Evolutionary conservation across 371 early-diverging fungal species (phyloP).

Genomic region (Syncephalastrum monosporum): DNA sequence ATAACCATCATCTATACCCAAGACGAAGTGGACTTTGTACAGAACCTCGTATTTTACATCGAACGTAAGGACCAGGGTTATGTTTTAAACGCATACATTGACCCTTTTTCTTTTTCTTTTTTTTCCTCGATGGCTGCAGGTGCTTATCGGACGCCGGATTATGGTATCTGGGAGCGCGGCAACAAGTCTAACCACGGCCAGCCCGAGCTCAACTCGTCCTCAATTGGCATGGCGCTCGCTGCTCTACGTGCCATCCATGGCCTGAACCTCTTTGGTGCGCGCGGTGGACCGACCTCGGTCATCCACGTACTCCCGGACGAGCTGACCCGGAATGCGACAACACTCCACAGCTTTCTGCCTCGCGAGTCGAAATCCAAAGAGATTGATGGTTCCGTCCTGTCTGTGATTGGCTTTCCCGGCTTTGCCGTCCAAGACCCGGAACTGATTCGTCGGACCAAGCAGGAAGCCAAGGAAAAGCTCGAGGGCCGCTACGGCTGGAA

Average conservation of each 20-base stretch:
- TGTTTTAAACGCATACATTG: too few species aligned
- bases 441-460: constrained; percentile 63
- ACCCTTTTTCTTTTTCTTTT: neutral
- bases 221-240: constrained; percentile 89
- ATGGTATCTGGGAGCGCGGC: constrained; percentile 91
- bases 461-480: constrained; percentile 80
- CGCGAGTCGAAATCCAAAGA: constrained; percentile 90
- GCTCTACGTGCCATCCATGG: constrained; percentile 88
- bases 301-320: constrained; percentile 89
- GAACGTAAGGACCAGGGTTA: constrained; percentile 52
- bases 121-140: constrained; percentile 16
- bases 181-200: constrained; percentile 89
- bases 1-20: constrained; percentile 76
- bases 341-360: constrained; percentile 81
- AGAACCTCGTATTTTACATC: constrained; percentile 89
- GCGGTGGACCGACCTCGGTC: constrained; percentile 79
- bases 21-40: constrained; percentile 90
- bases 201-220: constrained; percentile 86
- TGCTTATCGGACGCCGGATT: constrained; percentile 81
- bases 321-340: constrained; percentile 80
- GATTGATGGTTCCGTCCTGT: constrained; percentile 83
- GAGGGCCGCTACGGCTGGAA: constrained; percentile 86
- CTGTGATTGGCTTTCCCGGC: constrained; percentile 88
- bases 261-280: constrained; percentile 81
- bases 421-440: constrained; percentile 80